Evolutionary conservation across 1,139 yeast species (phyloP).

Genomic region (Kodamaea suecica): DNA sequence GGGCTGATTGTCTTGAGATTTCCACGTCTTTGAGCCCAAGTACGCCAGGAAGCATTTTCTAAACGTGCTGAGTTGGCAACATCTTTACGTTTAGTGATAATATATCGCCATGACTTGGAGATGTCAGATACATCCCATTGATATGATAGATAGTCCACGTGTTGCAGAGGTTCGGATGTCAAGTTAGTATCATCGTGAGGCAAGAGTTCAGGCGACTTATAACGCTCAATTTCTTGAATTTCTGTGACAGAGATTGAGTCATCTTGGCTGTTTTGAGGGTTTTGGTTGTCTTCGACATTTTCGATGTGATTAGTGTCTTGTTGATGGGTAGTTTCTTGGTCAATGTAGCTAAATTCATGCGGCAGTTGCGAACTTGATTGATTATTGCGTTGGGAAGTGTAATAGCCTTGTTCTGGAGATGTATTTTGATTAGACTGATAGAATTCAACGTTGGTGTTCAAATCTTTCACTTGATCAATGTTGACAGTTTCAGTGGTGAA

Average conservation of each 20-base stretch:
- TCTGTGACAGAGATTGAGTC: too few species aligned
- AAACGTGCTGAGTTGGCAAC: constrained; percentile 66
- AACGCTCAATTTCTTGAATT: not conserved
- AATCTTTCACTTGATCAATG: too few species aligned
- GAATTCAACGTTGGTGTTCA: too few species aligned
- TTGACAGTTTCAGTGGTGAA: not conserved
- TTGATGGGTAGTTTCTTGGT: too few species aligned
- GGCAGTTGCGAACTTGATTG: too few species aligned
- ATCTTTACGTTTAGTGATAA: constrained; percentile 74
- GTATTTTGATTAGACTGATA: too few species aligned
- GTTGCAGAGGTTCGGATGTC: constrained; percentile 76
- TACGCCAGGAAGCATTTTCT: constrained; percentile 83
- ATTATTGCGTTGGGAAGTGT: too few species aligned
- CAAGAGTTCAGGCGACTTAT: constrained; percentile 34
- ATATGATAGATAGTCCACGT: constrained; percentile 92
- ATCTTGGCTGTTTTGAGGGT: too few species aligned
- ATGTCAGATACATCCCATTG: constrained; percentile 95
- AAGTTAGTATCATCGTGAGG: constrained; percentile 88
- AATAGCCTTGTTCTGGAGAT: too few species aligned
- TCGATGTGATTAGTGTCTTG: too few species aligned
- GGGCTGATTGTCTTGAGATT: constrained; percentile 68
- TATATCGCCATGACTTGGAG: constrained; percentile 92
- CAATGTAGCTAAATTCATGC: too few species aligned
- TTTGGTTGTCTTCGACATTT: too few species aligned
- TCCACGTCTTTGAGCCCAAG: constrained; percentile 78